phyloP scores from a whole-genome alignment of 768 basidiomycete genomes.

The Mycena maculata region DNA sequence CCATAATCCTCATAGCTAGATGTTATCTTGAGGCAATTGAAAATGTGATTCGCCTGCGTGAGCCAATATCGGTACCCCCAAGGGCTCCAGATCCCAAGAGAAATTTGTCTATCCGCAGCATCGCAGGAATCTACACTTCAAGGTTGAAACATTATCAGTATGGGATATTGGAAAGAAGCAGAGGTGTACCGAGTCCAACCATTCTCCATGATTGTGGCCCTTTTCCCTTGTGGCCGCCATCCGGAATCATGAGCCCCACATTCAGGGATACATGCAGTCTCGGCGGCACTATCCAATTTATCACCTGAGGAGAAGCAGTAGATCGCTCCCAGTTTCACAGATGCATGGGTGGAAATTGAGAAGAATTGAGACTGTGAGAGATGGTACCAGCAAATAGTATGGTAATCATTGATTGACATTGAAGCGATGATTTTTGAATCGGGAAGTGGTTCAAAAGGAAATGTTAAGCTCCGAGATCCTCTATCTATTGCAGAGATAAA shows the following conservation, averaged over 20 bases:
- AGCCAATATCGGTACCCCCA: background rate
- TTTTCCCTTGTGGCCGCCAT: no score
- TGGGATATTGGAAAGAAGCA: no score
- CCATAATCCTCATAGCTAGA: background rate
- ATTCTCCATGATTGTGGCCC: background rate
- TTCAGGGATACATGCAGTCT: background rate
- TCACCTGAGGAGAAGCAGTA: background rate
- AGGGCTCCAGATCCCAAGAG: background rate
- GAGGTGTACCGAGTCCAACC: conserved; percentile 6
- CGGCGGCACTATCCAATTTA: background rate
- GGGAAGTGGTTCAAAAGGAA: background rate
- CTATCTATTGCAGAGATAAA: background rate
- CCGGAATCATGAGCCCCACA: no score
- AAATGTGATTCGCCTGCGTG: background rate
- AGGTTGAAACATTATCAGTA: background rate
- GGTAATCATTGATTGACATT: background rate
- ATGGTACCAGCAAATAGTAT: background rate
- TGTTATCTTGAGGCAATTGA: background rate
- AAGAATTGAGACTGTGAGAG: background rate
- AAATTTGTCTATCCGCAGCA: background rate
- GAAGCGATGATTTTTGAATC: background rate
- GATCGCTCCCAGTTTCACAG: background rate
- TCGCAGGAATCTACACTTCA: background rate
- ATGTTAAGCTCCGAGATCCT: background rate
- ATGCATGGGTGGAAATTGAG: background rate